Conservation (phyloP, 352 stramenopile genomes). For the Pythium guiyangense region DNA sequence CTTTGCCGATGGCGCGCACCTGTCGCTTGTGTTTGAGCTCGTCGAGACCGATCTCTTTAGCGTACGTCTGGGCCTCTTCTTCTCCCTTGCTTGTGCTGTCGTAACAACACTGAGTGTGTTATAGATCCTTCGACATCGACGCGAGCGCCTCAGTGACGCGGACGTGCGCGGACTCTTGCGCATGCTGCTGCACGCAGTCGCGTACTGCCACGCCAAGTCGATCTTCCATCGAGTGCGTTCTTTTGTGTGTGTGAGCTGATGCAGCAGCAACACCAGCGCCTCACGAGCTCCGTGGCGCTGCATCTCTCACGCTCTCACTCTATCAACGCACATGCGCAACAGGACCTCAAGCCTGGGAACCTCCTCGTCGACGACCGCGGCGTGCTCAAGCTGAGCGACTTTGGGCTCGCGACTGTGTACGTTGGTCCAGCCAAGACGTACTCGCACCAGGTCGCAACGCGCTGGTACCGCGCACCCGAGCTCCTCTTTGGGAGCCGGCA, state of each 20-base stretch:
- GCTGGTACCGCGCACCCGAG: slow-evolving; percentile 81
- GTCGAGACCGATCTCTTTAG: slow-evolving; percentile 59
- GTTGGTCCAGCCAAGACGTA: slow-evolving; percentile 30
- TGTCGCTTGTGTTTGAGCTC: slow-evolving; percentile 72
- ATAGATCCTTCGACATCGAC: slow-evolving; percentile 37
- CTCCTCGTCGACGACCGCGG: slow-evolving; percentile 44
- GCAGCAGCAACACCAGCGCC: too few species aligned
- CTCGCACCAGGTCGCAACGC: slow-evolving; percentile 73
- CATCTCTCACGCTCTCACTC: not conserved
- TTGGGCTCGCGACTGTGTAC: slow-evolving; percentile 74
- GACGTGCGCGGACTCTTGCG: slow-evolving; percentile 54
- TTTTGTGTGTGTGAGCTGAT: not conserved
- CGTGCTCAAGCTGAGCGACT: slow-evolving; percentile 74
- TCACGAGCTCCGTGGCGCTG: not conserved
- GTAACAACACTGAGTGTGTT: not conserved
- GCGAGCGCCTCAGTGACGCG: slow-evolving; percentile 25
- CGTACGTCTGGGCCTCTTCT: slow-evolving; percentile 9
- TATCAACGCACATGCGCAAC: not conserved
- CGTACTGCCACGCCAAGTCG: slow-evolving; percentile 52
- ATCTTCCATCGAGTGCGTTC: slow-evolving; percentile 52
- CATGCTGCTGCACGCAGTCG: slow-evolving; percentile 64
- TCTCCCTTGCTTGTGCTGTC: not conserved
- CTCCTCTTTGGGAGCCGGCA: slow-evolving; percentile 64
- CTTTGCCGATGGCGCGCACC: slow-evolving; percentile 42
- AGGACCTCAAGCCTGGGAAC: slow-evolving; percentile 79